Conservation (phyloP, 2,329 filamentous ascomycete species). For the Botrytis porri region DNA sequence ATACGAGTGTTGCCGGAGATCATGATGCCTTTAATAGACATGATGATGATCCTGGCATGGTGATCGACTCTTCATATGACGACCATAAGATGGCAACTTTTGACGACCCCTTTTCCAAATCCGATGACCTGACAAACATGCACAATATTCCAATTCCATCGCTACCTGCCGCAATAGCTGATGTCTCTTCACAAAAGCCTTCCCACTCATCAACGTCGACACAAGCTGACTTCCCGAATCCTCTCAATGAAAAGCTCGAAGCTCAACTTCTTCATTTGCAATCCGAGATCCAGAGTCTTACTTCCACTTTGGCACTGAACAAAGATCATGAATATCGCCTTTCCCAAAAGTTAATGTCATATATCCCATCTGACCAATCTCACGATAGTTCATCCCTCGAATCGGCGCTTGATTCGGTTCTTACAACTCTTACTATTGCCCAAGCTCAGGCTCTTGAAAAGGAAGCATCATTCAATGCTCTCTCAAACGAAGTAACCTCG, state of each 20-base stretch:
- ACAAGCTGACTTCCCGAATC: constrained; percentile 29
- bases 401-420: constrained; percentile 35
- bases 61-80: constrained; percentile 6
- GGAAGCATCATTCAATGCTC: constrained; percentile 48
- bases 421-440: constrained; percentile 36
- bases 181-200: constrained; percentile 31
- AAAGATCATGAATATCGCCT: constrained; percentile 33
- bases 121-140: constrained; percentile 32
- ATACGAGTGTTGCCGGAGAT: constrained; percentile 33
- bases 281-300: constrained; percentile 32
- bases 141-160: constrained; percentile 36
- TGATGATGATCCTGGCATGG: not conserved
- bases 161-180: constrained; percentile 35
- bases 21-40: constrained; percentile 12
- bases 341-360: constrained; percentile 32
- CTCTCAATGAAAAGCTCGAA: constrained; percentile 31
- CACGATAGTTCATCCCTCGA: constrained; percentile 33
- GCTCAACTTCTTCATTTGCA: constrained; percentile 31
- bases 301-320: constrained; percentile 30
- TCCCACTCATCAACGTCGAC: constrained; percentile 27
- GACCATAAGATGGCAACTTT: constrained; percentile 17
- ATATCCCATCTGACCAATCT: constrained; percentile 30
- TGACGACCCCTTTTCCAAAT: constrained; percentile 7
- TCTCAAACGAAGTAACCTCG: constrained; percentile 46
- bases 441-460: constrained; percentile 34